A percentile compares a stretch with the other conserved stretches of the same genome.
Conservation (phyloP, 441 rosid genomes). For the Cnidoscolus chayamansa region DNA sequence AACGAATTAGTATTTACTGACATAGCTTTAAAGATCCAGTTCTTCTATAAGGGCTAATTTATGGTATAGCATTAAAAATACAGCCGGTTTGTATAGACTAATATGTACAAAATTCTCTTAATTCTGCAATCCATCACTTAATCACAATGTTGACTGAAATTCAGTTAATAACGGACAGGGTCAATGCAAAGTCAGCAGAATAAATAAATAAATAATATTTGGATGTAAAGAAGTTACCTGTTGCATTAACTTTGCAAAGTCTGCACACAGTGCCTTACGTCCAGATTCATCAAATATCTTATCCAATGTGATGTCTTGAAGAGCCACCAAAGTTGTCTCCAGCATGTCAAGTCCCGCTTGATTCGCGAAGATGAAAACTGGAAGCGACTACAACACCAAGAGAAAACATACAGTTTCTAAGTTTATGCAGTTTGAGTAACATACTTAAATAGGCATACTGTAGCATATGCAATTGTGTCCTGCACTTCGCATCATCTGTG, state of each 20-base stretch:
- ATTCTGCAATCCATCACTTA: too few relatives aligned
- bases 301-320: constrained; percentile 85
- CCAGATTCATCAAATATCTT: constrained; percentile 86
- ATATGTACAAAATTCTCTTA: not conserved
- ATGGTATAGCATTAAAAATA: not conserved
- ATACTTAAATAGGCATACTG: not conserved
- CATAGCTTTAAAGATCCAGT: not conserved
- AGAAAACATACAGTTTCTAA: not conserved
- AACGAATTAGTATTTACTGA: not conserved
- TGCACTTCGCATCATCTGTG: too few relatives aligned
- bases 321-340: constrained; percentile 90
- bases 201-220: not conserved
- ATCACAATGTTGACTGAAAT: not conserved
- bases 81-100: not conserved
- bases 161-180: too few relatives aligned
- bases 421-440: not conserved
- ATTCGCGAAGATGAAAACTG: constrained; percentile 84
- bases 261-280: constrained; percentile 58
- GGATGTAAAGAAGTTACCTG: constrained; percentile 41
- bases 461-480: not conserved
- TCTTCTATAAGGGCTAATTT: too few relatives aligned
- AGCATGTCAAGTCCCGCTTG: constrained; percentile 97
- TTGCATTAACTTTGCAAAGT: constrained; percentile 83
- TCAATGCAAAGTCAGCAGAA: too few relatives aligned
- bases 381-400: constrained; percentile 53